Percentiles rank a stretch among this genome's conserved stretches.
Evolutionary conservation across 768 basidiomycete genomes (phyloP).

Genomic region (Auricularia sp.): DNA sequence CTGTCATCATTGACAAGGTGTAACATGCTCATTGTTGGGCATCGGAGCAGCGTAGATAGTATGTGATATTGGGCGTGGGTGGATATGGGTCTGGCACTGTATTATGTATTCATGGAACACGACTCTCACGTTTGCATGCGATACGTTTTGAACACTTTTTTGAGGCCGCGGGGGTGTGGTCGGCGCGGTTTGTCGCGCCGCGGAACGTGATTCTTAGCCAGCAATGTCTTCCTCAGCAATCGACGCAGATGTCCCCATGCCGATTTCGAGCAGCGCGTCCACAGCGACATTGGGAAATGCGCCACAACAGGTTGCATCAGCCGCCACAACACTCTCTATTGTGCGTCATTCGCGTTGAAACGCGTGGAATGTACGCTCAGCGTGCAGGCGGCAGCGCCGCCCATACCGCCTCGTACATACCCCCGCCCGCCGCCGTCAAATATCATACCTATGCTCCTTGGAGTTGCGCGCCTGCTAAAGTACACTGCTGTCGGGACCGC

Average conservation of each 20-base stretch:
- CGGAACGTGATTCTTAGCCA: neutral
- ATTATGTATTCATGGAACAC: too few relatives aligned
- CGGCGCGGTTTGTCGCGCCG: too few relatives aligned
- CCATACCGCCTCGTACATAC: neutral
- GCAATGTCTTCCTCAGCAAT: neutral
- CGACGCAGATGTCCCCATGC: neutral
- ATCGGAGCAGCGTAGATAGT: too few relatives aligned
- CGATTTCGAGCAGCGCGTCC: neutral
- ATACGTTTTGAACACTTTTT: too few relatives aligned
- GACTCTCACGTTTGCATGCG: too few relatives aligned
- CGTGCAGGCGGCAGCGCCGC: neutral
- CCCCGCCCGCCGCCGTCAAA: neutral
- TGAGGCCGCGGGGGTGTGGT: too few relatives aligned
- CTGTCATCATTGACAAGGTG: conserved; percentile 10
- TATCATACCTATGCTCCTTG: neutral
- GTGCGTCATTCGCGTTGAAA: neutral
- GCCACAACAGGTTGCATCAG: neutral
- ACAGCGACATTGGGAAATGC: neutral
- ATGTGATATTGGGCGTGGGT: too few relatives aligned
- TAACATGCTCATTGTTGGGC: neutral
- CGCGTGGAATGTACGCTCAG: neutral
- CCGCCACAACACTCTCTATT: neutral
- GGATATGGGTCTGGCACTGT: too few relatives aligned
- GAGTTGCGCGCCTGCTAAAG: neutral
- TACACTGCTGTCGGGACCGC: neutral